phyloP scores from a whole-genome alignment of 164 flowering plant species.

The Tinospora cordifolia region DNA sequence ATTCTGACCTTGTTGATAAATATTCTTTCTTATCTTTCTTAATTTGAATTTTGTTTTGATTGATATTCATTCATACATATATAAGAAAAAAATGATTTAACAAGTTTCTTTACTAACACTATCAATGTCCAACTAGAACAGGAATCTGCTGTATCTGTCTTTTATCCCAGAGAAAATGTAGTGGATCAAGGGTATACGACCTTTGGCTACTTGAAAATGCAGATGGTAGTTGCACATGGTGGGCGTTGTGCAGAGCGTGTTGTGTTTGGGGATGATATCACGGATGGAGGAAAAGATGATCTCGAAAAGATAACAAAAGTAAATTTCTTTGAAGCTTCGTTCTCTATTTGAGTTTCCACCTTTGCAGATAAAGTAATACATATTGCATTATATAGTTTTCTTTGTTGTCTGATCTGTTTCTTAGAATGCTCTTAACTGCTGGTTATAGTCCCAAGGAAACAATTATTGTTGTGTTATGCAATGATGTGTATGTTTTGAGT shows the following conservation, averaged over 20 bases:
- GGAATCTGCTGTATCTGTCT: slow-evolving; percentile 95
- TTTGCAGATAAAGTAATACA: not conserved
- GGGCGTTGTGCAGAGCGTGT: slow-evolving; percentile 94
- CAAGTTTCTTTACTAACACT: slow-evolving; percentile 2
- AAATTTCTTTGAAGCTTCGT: slow-evolving; percentile 3
- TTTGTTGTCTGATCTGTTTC: not conserved
- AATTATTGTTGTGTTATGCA: too few relatives aligned
- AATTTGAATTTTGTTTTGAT: not conserved
- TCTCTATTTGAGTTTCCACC: not conserved
- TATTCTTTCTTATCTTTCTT: not conserved
- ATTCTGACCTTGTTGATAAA: not conserved
- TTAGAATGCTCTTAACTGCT: too few relatives aligned
- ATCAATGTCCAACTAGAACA: slow-evolving; percentile 24
- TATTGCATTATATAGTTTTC: not conserved
- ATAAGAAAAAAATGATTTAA: not conserved
- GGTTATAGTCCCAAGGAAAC: too few relatives aligned
- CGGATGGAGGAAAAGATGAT: slow-evolving; percentile 94
- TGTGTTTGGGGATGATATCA: slow-evolving; percentile 80
- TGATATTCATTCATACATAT: not conserved
- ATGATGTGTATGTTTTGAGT: too few relatives aligned
- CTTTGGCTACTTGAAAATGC: slow-evolving; percentile 98
- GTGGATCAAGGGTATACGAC: slow-evolving; percentile 86
- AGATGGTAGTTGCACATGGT: slow-evolving; percentile 99
- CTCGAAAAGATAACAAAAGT: slow-evolving; percentile 88
- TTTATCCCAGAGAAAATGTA: slow-evolving; percentile 88